Base-by-base conservation (phyloP, 129 eudicot genomes). In the Centella asiatica region DNA sequence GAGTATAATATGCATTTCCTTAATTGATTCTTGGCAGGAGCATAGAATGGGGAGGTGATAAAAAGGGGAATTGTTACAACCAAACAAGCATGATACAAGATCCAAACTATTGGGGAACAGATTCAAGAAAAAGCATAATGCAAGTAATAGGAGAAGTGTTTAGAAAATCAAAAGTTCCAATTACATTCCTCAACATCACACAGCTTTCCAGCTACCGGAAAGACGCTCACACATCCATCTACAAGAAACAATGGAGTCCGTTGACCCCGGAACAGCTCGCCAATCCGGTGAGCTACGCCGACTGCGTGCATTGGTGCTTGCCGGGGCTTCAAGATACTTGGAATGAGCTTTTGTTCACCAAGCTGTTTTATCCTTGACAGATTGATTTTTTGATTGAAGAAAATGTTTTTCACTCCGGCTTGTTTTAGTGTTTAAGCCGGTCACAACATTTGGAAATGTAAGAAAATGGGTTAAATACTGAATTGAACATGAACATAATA, bases 311-410 rank as follows among this genome's bases (percentile, higher is more conserved):
- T 47, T 87, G 92, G 92, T 87, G 95, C 57, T 72, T 87, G 36
- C 95, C 95, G 0, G 95, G 95, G 17, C 79, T 87, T 24, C 95
- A 83, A 22, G 95, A 87, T 72, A 83, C 85, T 1, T 87, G 95
- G 92, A 83, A 87, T 23, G 92, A 88, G 57, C 90, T 88, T 48
- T 69, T 88, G 25, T 85, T 68, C 59, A 80, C 94, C 0, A 89
- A 89, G 47, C 95, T 85, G 29, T 89, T 89, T 47, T 85, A 85
- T 64, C 90, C 95, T 46, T 83, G n/a, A n/a, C n/a, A n/a, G n/a
- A n/a, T n/a, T n/a, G n/a, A n/a, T n/a, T n/a, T n/a, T n/a, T n/a
- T n/a, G n/a, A n/a, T n/a, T n/a, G n/a, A n/a, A n/a, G n/a, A n/a
- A n/a, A n/a, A n/a, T n/a, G n/a, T n/a, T n/a, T n/a, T n/a, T n/a